Percentiles rank a stretch among this genome's conserved stretches.
Conservation (phyloP, 139 green algal genomes). For the Trebouxia sp. region DNA sequence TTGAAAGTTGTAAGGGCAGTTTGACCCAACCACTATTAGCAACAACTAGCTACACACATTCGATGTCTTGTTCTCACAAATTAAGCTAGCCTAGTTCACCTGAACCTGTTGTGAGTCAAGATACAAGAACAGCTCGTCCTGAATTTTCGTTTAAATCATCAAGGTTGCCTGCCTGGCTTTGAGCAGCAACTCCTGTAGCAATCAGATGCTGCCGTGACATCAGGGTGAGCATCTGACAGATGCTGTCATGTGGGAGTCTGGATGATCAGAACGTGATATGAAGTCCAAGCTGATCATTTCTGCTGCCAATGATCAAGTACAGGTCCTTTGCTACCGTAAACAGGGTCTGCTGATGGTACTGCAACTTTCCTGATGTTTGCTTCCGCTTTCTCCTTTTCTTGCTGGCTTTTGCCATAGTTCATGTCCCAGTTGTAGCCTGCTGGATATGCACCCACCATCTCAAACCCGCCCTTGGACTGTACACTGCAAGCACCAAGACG, state of each 20-base stretch:
- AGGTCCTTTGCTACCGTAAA: constrained; percentile 2
- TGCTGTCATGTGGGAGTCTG: too few species aligned
- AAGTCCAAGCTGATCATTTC: background rate
- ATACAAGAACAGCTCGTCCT: background rate
- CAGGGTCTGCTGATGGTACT: background rate
- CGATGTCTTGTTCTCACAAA: too few species aligned
- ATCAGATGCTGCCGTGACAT: background rate
- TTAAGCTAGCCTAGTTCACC: too few species aligned
- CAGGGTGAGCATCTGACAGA: background rate
- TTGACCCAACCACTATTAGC: too few species aligned
- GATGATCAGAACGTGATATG: too few species aligned
- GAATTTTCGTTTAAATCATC: too few species aligned
- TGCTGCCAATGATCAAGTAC: background rate
- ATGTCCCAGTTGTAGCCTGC: constrained; percentile 4
- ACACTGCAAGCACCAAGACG: too few species aligned
- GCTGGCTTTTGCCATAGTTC: constrained; percentile 11
- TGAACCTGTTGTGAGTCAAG: too few species aligned
- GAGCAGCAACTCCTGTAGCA: background rate
- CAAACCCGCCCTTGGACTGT: constrained; percentile 9
- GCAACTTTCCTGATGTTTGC: constrained; percentile 15
- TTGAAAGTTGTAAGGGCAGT: too few species aligned
- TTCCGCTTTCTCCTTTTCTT: constrained; percentile 3
- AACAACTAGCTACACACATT: too few species aligned
- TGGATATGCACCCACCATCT: constrained; percentile 8
- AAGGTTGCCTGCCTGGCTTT: too few species aligned